Conservation (phyloP, 768 basidiomycete genomes). For the Serendipita indica region DNA sequence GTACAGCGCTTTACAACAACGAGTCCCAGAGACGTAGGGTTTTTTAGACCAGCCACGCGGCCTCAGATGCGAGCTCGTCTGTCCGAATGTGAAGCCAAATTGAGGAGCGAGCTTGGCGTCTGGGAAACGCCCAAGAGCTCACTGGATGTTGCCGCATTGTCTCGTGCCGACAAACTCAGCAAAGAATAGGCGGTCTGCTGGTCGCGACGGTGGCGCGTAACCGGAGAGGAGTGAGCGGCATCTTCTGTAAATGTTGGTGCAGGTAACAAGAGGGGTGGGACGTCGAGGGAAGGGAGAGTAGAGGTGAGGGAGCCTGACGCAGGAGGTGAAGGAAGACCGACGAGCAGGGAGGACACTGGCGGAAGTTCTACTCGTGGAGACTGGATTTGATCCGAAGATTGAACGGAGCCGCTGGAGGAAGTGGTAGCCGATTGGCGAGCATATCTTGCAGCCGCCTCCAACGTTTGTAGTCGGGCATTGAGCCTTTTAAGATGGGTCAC, state of each 20-base stretch:
- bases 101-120: too few relatives aligned
- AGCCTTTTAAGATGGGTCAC: constrained; percentile 43
- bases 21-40: too few relatives aligned
- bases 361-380: not conserved
- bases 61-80: too few relatives aligned
- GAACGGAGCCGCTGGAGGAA: not conserved
- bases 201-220: not conserved
- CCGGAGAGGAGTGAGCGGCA: not conserved
- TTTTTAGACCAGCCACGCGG: too few relatives aligned
- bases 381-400: not conserved
- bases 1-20: too few relatives aligned
- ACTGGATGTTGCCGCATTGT: too few relatives aligned
- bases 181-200: not conserved
- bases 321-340: not conserved
- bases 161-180: not conserved
- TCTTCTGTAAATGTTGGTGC: not conserved
- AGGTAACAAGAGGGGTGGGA: not conserved
- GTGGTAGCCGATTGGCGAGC: not conserved
- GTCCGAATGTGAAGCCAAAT: too few relatives aligned
- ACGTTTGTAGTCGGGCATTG: not conserved
- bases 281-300: not conserved
- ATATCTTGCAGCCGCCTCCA: not conserved
- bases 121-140: too few relatives aligned
- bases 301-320: constrained; percentile 1
- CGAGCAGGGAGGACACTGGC: not conserved